Conservation (phyloP, 306 rosid genomes). For the Argentina anserina region DNA sequence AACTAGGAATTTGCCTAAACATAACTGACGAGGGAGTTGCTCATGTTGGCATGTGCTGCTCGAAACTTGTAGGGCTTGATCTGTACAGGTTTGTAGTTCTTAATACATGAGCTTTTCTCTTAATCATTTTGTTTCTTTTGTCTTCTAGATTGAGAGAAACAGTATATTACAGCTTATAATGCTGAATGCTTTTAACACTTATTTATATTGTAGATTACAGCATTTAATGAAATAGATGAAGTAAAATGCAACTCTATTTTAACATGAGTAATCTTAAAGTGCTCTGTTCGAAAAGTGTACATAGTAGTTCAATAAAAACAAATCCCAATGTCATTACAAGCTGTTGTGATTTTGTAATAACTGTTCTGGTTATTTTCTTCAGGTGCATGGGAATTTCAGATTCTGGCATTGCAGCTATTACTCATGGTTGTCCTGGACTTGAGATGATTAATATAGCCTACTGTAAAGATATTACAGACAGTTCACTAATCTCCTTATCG, state of each 20-base stretch:
- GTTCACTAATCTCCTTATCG: conserved; percentile 52
- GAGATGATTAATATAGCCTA: conserved; percentile 75
- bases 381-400: conserved; percentile 85
- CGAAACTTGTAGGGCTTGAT: conserved; percentile 77
- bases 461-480: conserved; percentile 67
- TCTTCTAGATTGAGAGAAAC: background rate
- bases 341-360: background rate
- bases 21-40: conserved; percentile 71
- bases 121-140: background rate
- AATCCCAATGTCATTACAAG: background rate
- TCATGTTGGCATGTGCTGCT: conserved; percentile 62
- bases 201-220: background rate
- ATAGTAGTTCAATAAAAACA: background rate
- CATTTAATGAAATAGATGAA: background rate
- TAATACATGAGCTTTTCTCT: conserved; percentile 4
- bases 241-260: background rate
- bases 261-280: background rate
- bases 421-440: conserved; percentile 69
- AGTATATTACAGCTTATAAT: background rate
- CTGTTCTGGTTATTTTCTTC: conserved; percentile 17
- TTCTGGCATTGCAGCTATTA: conserved; percentile 64
- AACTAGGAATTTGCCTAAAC: conserved; percentile 85
- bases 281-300: background rate
- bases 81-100: conserved; percentile 65
- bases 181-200: background rate